A percentile compares a stretch with the other conserved stretches of the same genome.
Conservation (phyloP, 2,329 filamentous ascomycete species). For the Trichoderma simmonsii region DNA sequence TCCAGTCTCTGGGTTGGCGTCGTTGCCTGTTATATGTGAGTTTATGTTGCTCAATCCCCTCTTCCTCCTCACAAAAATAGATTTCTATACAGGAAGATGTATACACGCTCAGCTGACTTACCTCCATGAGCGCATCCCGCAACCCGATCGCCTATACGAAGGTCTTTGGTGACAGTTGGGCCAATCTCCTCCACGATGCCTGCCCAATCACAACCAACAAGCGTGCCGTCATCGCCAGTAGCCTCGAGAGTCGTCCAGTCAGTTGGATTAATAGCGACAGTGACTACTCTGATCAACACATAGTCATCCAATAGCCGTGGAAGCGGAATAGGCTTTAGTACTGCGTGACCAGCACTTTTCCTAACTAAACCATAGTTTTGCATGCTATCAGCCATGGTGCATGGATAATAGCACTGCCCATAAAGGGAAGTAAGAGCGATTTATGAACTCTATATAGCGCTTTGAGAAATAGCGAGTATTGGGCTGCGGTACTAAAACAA, state of each 20-base stretch:
- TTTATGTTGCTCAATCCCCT: background rate
- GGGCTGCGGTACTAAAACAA: background rate
- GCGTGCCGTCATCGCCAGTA: background rate
- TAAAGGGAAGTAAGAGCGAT: background rate
- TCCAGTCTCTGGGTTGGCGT: background rate
- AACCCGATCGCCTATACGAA: background rate
- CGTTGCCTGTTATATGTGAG: background rate
- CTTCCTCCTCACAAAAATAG: background rate
- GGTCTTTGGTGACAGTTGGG: background rate
- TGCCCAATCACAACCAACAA: background rate
- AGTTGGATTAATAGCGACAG: background rate
- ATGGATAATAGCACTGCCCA: background rate
- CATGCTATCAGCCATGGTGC: background rate
- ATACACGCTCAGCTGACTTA: background rate
- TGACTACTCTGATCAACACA: background rate
- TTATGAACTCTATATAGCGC: background rate
- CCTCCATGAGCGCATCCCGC: background rate
- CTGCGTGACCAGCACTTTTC: background rate
- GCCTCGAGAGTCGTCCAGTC: background rate
- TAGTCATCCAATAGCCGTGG: background rate
- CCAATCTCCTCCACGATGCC: background rate
- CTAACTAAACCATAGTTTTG: background rate
- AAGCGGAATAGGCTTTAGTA: background rate
- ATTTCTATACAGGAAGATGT: background rate
- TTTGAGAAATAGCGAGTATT: background rate